Percentiles rank a stretch among this genome's conserved stretches.
These are phyloP conservation scores for Theobroma cacao DNA, from an alignment of 345 rosid species.

Conservation along the genomic window DNA sequence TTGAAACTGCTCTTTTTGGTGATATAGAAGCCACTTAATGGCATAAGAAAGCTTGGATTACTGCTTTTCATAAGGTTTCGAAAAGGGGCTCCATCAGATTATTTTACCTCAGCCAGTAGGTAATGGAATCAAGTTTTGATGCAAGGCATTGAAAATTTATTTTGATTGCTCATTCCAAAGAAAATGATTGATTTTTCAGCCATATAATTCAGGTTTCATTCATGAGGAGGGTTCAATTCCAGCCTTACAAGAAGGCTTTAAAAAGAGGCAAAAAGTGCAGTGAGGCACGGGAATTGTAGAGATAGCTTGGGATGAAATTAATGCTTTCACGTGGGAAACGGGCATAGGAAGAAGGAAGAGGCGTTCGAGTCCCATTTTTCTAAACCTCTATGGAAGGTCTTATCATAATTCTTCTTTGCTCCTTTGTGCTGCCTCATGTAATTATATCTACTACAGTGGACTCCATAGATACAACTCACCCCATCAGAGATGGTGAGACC, in stretches of 20 bases:
- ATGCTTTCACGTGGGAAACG: neutral
- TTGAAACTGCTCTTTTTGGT: neutral
- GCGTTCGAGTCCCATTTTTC: constrained; percentile 29
- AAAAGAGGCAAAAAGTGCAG: neutral
- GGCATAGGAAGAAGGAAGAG: neutral
- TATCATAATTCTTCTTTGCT: neutral
- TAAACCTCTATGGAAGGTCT: neutral
- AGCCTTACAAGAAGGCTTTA: neutral
- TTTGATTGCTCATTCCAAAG: neutral
- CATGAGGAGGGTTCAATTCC: neutral
- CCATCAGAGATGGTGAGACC: constrained; percentile 26
- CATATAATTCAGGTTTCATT: neutral
- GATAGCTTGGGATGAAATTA: neutral
- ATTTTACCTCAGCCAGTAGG: neutral
- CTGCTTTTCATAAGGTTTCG: neutral
- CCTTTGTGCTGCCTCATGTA: neutral
- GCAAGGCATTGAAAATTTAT: neutral
- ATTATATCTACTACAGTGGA: constrained; percentile 1
- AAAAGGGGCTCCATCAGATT: neutral
- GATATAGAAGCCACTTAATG: neutral
- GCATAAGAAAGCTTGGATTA: neutral
- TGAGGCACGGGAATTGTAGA: neutral
- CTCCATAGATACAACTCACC: constrained; percentile 5
- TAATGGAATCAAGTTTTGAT: too few species aligned
- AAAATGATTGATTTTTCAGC: neutral